Base-by-base conservation (phyloP, 345 rosid genomes). In the Gossypium ekmanianum region DNA sequence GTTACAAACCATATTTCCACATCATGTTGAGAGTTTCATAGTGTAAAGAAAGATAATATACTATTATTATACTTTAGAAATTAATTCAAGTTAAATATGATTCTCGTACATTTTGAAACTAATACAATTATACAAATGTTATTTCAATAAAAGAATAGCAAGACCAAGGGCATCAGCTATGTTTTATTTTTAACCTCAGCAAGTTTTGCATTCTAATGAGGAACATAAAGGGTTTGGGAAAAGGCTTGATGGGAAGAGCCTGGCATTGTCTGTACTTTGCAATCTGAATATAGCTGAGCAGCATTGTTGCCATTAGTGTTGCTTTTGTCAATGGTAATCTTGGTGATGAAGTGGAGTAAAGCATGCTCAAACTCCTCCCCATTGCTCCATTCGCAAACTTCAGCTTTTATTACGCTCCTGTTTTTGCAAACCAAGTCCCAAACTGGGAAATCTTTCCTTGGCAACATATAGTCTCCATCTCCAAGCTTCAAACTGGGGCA, bases 361-460 rank as follows among this genome's bases (percentile, higher is more conserved):
- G 82, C 52, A 3, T 56, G 69, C 78, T 92, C 92, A 18, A 90
- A 74, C 55, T 84, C 88, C 65, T 84, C 90, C 0, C 97, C 97
- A 14, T 89, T 90, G 22, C 80, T 83, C 98, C 98, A 94, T 57
- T 85, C 94, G 67, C 84, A 86, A 10, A 92, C 84, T 41, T 86
- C 68, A 2, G 97, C 94, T 79, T 87, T 84, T n/a, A 92, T 51
- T 7, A 83, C 45, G 76, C 72, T 75, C 1, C 88, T 91, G 73
- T 88, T 88, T 52, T 73, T 65, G 84, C 81, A 71, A 17, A 92
- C 88, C 51, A 92, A 78, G 34, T 87, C 89, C 97, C 97, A 91
- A 12, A 91, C 82, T 3, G 97, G 97, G 61, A 84, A 94, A 11
- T 88, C 83, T 80, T 94, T 92, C 82, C 97, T 93, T 10, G 98